phyloP scores from a whole-genome alignment of 2,329 filamentous ascomycete genomes.

The Penicillium sp. region DNA sequence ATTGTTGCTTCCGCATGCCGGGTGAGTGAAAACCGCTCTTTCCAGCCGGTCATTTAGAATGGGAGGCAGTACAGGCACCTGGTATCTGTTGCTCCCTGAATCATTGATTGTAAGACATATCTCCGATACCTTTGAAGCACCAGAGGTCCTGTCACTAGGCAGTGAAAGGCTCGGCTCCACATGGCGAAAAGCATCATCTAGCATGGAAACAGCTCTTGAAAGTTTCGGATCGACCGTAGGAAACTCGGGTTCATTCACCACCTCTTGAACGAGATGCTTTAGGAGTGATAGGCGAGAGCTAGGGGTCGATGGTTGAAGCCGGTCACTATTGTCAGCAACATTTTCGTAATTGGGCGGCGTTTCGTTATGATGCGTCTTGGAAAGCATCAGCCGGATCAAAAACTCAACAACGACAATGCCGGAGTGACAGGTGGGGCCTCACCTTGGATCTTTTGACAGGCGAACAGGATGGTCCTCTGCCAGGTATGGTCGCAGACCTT shows the following conservation, averaged over 20 bases:
- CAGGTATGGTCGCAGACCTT: slow-evolving; percentile 10
- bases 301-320: neutral
- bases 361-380: neutral
- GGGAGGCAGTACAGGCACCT: slow-evolving; percentile 50
- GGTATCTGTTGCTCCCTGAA: neutral
- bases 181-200: slow-evolving; percentile 21
- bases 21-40: slow-evolving; percentile 66
- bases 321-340: neutral
- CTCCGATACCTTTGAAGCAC: neutral
- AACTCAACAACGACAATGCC: neutral
- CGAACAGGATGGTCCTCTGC: neutral
- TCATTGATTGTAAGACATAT: neutral
- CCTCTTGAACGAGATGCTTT: slow-evolving; percentile 22
- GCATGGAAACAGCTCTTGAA: slow-evolving; percentile 16
- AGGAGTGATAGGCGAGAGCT: slow-evolving; percentile 19
- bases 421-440: neutral
- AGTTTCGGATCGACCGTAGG: slow-evolving; percentile 16
- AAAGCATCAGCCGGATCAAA: slow-evolving; percentile 1
- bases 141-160: neutral
- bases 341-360: neutral
- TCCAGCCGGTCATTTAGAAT: slow-evolving; percentile 61
- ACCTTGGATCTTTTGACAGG: slow-evolving; percentile 21
- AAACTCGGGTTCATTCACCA: slow-evolving; percentile 19
- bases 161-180: neutral
- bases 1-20: slow-evolving; percentile 42